These are phyloP conservation scores for Neophaeococcomyces aloes DNA, from an alignment of 2,329 filamentous ascomycete genomes.

Conservation along the genomic window DNA sequence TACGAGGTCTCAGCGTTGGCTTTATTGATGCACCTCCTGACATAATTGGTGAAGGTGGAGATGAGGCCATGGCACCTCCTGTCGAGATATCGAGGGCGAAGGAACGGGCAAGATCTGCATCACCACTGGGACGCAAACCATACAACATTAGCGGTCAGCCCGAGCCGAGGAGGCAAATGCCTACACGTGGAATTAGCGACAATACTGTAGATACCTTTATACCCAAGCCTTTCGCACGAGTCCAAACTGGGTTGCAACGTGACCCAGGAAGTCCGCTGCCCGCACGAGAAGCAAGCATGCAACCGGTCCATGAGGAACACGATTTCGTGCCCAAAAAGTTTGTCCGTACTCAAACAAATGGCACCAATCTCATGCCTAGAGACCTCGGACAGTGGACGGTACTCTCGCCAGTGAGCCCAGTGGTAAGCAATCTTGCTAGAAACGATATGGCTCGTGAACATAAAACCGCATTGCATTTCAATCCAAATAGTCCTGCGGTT, in stretches of 20 bases:
- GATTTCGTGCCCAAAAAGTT: background rate
- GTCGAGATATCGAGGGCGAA: slow-evolving; percentile 51
- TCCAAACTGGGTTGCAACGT: background rate
- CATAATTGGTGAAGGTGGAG: slow-evolving; percentile 82
- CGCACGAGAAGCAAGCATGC: too few species aligned
- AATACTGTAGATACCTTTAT: slow-evolving; percentile 2
- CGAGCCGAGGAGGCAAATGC: slow-evolving; percentile 5
- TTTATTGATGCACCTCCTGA: slow-evolving; percentile 66
- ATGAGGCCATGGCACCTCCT: slow-evolving; percentile 65
- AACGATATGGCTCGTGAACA: background rate
- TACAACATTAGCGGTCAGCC: slow-evolving; percentile 5
- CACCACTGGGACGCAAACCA: slow-evolving; percentile 11
- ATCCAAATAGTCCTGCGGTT: too few species aligned
- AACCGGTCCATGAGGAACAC: too few species aligned
- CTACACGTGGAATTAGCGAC: slow-evolving; percentile 3
- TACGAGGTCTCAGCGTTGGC: slow-evolving; percentile 61
- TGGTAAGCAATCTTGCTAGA: too few species aligned
- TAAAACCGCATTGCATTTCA: background rate
- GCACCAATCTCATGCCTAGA: too few species aligned
- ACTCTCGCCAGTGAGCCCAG: too few species aligned
- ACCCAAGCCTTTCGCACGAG: slow-evolving; percentile 2
- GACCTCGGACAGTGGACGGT: too few species aligned
- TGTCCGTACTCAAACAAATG: background rate
- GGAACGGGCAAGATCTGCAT: slow-evolving; percentile 18
- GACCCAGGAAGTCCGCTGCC: background rate